phyloP scores from a whole-genome alignment of 768 basidiomycete species.

The Lenzites betulinus region DNA sequence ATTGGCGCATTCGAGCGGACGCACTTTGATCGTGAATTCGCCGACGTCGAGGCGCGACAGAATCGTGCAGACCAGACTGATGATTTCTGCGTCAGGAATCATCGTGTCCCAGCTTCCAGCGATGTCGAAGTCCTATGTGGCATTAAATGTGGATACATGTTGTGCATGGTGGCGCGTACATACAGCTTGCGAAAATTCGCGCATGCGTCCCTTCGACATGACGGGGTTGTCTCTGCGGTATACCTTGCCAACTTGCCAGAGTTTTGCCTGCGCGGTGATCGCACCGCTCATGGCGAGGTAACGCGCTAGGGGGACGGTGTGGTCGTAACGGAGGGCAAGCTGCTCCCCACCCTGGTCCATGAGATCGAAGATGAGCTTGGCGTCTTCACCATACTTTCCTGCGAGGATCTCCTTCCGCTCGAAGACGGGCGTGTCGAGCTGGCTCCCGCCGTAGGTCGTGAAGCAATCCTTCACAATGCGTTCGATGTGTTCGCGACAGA shows the following conservation, averaged over 20 bases:
- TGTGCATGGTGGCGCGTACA: not conserved
- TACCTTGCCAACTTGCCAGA: slow-evolving; percentile 99
- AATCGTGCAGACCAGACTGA: slow-evolving; percentile 80
- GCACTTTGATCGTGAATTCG: slow-evolving; percentile 91
- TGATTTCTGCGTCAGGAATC: slow-evolving; percentile 94
- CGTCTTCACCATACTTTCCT: slow-evolving; percentile 97
- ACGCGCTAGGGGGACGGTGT: slow-evolving; percentile 95
- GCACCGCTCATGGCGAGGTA: slow-evolving; percentile 95
- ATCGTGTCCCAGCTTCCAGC: slow-evolving; percentile 91
- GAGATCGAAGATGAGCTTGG: slow-evolving; percentile 96
- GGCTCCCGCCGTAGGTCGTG: slow-evolving; percentile 83
- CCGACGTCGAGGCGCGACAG: slow-evolving; percentile 85
- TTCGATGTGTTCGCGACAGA: slow-evolving; percentile 89
- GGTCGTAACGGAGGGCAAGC: slow-evolving; percentile 91
- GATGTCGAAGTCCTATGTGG: slow-evolving; percentile 87
- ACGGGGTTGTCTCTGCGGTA: slow-evolving; percentile 96
- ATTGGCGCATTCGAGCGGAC: not conserved
- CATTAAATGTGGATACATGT: slow-evolving; percentile 25
- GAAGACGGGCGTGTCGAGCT: slow-evolving; percentile 97
- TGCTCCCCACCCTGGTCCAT: slow-evolving; percentile 98
- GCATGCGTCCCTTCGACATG: slow-evolving; percentile 97
- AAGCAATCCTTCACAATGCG: slow-evolving; percentile 86
- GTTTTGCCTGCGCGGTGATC: slow-evolving; percentile 70
- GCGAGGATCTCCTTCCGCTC: slow-evolving; percentile 95
- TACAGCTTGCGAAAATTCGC: slow-evolving; percentile 93